Evolutionary conservation across 768 basidiomycete genomes (phyloP).

Genomic region (Trametes punicea): DNA sequence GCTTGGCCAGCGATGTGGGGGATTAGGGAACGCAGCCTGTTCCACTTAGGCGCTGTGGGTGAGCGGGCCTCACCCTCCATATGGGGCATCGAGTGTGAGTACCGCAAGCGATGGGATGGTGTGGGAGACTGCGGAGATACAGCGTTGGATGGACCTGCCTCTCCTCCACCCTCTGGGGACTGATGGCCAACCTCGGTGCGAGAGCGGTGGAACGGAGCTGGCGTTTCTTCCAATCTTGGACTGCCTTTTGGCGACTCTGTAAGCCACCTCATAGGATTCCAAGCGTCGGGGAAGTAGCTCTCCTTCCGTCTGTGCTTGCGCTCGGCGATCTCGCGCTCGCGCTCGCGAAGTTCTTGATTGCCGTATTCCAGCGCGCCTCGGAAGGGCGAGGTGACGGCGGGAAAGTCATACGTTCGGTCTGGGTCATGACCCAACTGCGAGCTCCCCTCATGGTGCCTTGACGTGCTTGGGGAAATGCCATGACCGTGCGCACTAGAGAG

Average conservation of each 20-base stretch:
- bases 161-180: conserved; percentile 6
- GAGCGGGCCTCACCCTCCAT: conserved; percentile 15
- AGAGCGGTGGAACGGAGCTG: conserved; percentile 2
- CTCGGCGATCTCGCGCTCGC: conserved; percentile 41
- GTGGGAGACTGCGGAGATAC: conserved; percentile 4
- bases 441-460: conserved; percentile 25
- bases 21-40: conserved; percentile 60
- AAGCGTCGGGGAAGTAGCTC: conserved; percentile 44
- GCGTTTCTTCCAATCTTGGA: conserved; percentile 15
- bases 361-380: conserved; percentile 58
- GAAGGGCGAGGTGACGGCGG: conserved; percentile 44
- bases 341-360: conserved; percentile 34
- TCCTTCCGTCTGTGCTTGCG: conserved; percentile 55
- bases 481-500: conserved; percentile 41
- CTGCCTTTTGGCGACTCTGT: conserved; percentile 19
- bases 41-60: conserved; percentile 47
- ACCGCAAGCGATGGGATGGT: conserved; percentile 11
- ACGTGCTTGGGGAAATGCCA: conserved; percentile 16
- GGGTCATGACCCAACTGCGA: conserved; percentile 35
- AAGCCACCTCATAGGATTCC: conserved; percentile 52
- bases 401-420: conserved; percentile 35
- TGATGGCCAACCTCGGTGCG: conserved; percentile 9
- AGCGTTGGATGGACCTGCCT: background rate
- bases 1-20: conserved; percentile 46
- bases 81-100: conserved; percentile 31